Evolutionary conservation across 495 filamentous ascomycete genomes (phyloP), one percentile per base, ranked within the genome.

Genomic region (Aspergillus indologenus): DNA sequence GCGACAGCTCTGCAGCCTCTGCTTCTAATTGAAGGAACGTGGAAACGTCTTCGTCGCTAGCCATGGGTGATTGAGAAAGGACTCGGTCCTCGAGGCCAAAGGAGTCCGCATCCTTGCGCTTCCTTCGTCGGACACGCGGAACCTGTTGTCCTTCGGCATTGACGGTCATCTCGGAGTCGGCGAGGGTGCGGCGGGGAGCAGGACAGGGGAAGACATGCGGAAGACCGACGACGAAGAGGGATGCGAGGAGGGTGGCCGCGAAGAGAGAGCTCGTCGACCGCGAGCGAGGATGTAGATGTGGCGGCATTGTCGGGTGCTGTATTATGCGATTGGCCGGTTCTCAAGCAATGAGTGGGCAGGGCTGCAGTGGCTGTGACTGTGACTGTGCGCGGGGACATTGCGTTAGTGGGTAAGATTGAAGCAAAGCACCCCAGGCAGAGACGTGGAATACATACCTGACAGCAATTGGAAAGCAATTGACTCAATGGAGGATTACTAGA

Each of bases 161-260:
- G 51, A 80, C 68, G 29, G 76, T 71, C 64, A 82, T 81, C 29
- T 86, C 84, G 42, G 81, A 87, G 69, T 93, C 89, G 64, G 88
- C 85, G 59, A 85, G 86, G 31, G 86, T 84, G 43, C 85, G 78
- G 59, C 88, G 81, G n/a, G 88, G 88, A 52, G 90, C 88, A 5
- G 94, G 94, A 72, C 94, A 98, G 1, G 94, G 94, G 47, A 98
- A 81, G n/a, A 95, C 66, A 67, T 98, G 94, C 23, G 94, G 94
- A 52, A 96, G 79, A 45, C 83, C 90, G 59, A 98, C 94, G 57
- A 97, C 90, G 62, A 96, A 81, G 69, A 98, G 95, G 61, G 88
- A 90, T 21, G 90, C 84, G n/a, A 89, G 77, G 40, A 97, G 81
- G n/a, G 92, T 97, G n/a, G 87, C 89, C 48, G 91, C 90, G 78